These are phyloP conservation scores for Arthrobotrys iridis DNA, from an alignment of 2,329 filamentous ascomycete genomes.

Conservation along the genomic window DNA sequence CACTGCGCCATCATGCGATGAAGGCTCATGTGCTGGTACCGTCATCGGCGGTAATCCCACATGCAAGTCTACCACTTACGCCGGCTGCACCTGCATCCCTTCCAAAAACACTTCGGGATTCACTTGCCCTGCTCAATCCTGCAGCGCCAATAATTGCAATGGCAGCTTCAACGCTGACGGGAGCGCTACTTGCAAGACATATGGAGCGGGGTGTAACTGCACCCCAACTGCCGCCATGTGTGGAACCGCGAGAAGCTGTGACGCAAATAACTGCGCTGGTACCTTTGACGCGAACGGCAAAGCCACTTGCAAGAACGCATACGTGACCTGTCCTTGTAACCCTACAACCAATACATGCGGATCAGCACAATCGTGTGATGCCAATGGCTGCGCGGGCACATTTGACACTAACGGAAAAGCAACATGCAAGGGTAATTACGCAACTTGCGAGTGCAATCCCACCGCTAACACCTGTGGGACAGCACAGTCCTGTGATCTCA, in stretches of 20 bases:
- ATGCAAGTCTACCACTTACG: slow-evolving; percentile 16
- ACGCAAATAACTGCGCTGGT: slow-evolving; percentile 12
- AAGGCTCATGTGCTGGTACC: slow-evolving; percentile 1
- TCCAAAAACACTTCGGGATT: slow-evolving; percentile 16
- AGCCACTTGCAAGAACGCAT: slow-evolving; percentile 19
- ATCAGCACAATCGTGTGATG: neutral
- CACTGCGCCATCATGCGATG: slow-evolving; percentile 19
- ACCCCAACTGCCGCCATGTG: slow-evolving; percentile 29
- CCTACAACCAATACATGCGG: slow-evolving; percentile 20
- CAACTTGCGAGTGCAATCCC: neutral
- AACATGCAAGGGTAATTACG: neutral
- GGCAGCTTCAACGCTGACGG: slow-evolving; percentile 30
- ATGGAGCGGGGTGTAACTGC: slow-evolving; percentile 20
- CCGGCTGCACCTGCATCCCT: slow-evolving; percentile 23
- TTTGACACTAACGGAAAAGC: neutral
- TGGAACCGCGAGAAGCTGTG: slow-evolving; percentile 9
- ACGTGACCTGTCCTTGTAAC: slow-evolving; percentile 21
- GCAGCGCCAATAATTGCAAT: slow-evolving; percentile 12
- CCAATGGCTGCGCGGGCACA: slow-evolving; percentile 1
- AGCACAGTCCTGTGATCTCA: neutral
- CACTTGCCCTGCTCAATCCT: slow-evolving; percentile 12
- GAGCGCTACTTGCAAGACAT: slow-evolving; percentile 20
- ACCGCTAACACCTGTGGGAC: neutral
- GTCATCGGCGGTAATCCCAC: slow-evolving; percentile 20
- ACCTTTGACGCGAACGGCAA: slow-evolving; percentile 11